Conservation (phyloP, 768 basidiomycete genomes). For the Exsudoporus frostii region DNA sequence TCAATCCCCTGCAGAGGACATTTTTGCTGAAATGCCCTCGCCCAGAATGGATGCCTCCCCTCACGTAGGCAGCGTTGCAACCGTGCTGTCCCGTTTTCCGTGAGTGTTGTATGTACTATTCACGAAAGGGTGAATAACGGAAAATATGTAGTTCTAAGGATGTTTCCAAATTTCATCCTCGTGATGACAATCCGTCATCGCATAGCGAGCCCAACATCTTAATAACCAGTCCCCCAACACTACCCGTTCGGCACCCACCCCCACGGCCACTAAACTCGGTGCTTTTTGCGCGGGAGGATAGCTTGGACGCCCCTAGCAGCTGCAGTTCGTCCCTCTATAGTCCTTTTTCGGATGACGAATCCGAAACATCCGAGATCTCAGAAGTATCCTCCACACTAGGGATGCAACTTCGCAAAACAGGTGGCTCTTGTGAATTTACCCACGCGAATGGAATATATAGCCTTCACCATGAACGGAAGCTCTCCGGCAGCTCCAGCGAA, state of each 20-base stretch:
- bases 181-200: conserved; percentile 15
- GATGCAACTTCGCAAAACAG: conserved; percentile 4
- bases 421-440: conserved; percentile 1
- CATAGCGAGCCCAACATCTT: conserved; percentile 27
- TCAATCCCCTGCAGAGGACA: conserved; percentile 1
- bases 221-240: conserved; percentile 18
- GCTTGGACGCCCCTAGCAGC: conserved; percentile 15
- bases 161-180: conserved; percentile 14
- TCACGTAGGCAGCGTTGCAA: conserved; percentile 32
- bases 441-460: background rate
- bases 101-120: conserved; percentile 4
- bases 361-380: conserved; percentile 25
- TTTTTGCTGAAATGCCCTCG: background rate
- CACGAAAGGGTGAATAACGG: background rate
- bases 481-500: conserved; percentile 25
- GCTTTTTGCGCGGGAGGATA: conserved; percentile 23
- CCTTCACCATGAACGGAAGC: conserved; percentile 4
- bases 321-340: conserved; percentile 23
- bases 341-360: conserved; percentile 32
- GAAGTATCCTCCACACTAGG: conserved; percentile 11
- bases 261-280: conserved; percentile 10
- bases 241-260: conserved; percentile 20
- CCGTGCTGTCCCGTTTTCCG: conserved; percentile 36
- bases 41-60: conserved; percentile 6
- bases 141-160: conserved; percentile 17